Evolutionary conservation across 345 rosid species (phyloP).

Genomic region (Noccaea caerulescens): DNA sequence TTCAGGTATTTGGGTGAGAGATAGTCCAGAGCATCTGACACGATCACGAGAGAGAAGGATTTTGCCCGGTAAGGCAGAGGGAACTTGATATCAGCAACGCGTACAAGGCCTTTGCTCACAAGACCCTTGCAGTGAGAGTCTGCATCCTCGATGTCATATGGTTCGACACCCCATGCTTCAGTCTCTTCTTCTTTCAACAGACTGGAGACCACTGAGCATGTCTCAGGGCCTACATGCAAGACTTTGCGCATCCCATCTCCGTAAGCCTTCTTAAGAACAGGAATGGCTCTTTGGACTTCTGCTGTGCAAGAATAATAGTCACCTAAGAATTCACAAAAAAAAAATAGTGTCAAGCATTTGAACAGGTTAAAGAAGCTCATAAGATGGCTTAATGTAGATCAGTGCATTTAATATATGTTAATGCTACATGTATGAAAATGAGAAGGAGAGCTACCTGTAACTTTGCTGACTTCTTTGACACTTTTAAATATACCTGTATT

Average conservation of each 20-base stretch:
- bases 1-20: slow-evolving; percentile 91
- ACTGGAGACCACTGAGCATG: slow-evolving; percentile 84
- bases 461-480: slow-evolving; percentile 53
- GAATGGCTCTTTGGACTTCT: slow-evolving; percentile 84
- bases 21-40: slow-evolving; percentile 94
- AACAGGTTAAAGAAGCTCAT: background rate
- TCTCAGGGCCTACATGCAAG: slow-evolving; percentile 92
- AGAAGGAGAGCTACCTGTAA: slow-evolving; percentile 56
- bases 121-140: slow-evolving; percentile 79
- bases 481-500: slow-evolving; percentile 66
- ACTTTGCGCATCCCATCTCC: slow-evolving; percentile 94
- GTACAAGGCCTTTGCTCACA: slow-evolving; percentile 83
- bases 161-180: slow-evolving; percentile 98
- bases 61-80: slow-evolving; percentile 86
- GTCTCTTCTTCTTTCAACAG: slow-evolving; percentile 86
- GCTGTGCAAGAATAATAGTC: slow-evolving; percentile 74
- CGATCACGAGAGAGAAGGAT: slow-evolving; percentile 89
- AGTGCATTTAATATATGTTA: background rate
- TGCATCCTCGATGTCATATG: slow-evolving; percentile 93
- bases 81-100: slow-evolving; percentile 93
- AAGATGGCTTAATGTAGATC: background rate
- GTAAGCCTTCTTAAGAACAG: slow-evolving; percentile 77
- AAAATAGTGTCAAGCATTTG: slow-evolving; percentile 4
- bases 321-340: slow-evolving; percentile 48
- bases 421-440: slow-evolving; percentile 11